Percentiles rank a stretch among this genome's conserved stretches.
phyloP scores from a whole-genome alignment of 192 early-diverging fungal species.

The Umbelopsis sp. region DNA sequence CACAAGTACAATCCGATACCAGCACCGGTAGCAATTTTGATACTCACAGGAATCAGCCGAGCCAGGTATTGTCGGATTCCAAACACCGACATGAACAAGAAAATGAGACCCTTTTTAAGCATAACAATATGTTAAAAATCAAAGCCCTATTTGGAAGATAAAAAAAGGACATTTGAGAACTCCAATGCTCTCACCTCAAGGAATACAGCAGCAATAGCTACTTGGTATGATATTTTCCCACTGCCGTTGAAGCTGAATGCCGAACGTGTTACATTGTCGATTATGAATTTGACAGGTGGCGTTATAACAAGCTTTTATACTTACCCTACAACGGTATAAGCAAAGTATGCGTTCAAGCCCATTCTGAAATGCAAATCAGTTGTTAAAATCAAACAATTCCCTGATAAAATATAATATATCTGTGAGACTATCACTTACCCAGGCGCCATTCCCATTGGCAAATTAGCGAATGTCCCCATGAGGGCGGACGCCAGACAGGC shows the following conservation, averaged over 20 bases:
- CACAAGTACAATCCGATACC: slow-evolving; percentile 79
- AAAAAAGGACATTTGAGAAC: background rate
- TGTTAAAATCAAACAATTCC: background rate
- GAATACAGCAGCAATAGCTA: slow-evolving; percentile 74
- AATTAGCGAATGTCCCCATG: slow-evolving; percentile 72
- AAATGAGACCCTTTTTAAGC: slow-evolving; percentile 60
- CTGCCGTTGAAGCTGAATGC: slow-evolving; percentile 57
- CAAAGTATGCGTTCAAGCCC: slow-evolving; percentile 84
- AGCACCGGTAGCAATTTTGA: slow-evolving; percentile 75
- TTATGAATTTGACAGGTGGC: slow-evolving; percentile 1
- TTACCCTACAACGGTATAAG: slow-evolving; percentile 77
- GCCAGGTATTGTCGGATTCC: slow-evolving; percentile 81
- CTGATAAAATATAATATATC: background rate
- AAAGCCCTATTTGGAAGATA: background rate
- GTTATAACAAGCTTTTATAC: background rate
- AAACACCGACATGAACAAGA: slow-evolving; percentile 73
- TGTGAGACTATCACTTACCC: slow-evolving; percentile 40
- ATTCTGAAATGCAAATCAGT: slow-evolving; percentile 41
- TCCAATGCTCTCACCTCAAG: slow-evolving; percentile 48
- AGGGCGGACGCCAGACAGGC: slow-evolving; percentile 62
- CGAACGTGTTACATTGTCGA: background rate
- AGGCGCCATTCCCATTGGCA: slow-evolving; percentile 80
- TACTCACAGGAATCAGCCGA: slow-evolving; percentile 63
- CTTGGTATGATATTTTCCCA: slow-evolving; percentile 65
- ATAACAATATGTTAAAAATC: background rate